Evolutionary conservation across 257 asterid genomes (phyloP).

Genomic region (Haberlea rhodopensis): DNA sequence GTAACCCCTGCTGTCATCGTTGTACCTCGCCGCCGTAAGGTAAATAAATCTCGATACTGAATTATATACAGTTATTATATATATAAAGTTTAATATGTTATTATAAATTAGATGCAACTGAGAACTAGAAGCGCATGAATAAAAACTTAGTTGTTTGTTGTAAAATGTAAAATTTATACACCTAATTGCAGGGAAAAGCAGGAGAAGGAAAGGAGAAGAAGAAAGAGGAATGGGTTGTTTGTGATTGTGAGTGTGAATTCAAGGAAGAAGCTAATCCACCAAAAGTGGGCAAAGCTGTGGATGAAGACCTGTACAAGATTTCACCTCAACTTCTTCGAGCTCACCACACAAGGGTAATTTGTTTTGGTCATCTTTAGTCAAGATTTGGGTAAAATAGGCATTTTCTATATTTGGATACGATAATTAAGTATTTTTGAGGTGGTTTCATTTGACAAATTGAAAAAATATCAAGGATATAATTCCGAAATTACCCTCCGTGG

Average conservation of each 20-base stretch:
- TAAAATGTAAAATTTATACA: neutral
- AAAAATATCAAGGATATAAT: too few relatives aligned
- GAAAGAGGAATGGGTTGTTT: constrained; percentile 43
- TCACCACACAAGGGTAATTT: constrained; percentile 48
- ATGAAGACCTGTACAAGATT: constrained; percentile 83
- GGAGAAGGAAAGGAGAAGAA: constrained; percentile 30
- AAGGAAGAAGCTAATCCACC: constrained; percentile 32
- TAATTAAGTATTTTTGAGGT: too few relatives aligned
- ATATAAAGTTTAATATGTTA: neutral
- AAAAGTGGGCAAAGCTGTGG: constrained; percentile 55
- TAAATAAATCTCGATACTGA: constrained; percentile 23
- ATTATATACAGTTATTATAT: too few relatives aligned
- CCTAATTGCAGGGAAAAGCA: constrained; percentile 38
- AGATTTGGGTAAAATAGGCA: too few relatives aligned
- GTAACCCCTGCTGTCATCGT: constrained; percentile 73
- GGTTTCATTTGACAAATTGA: too few relatives aligned
- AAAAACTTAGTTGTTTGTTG: neutral
- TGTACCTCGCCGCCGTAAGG: constrained; percentile 61
- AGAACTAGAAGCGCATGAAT: too few relatives aligned
- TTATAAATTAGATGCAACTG: too few relatives aligned
- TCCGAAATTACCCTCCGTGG: too few relatives aligned
- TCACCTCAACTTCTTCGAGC: constrained; percentile 69
- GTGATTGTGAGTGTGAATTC: constrained; percentile 44
- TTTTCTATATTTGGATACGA: neutral
- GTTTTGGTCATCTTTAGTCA: too few relatives aligned